Conservation (phyloP, 169 alveolate species). For the Fabrea salina region DNA sequence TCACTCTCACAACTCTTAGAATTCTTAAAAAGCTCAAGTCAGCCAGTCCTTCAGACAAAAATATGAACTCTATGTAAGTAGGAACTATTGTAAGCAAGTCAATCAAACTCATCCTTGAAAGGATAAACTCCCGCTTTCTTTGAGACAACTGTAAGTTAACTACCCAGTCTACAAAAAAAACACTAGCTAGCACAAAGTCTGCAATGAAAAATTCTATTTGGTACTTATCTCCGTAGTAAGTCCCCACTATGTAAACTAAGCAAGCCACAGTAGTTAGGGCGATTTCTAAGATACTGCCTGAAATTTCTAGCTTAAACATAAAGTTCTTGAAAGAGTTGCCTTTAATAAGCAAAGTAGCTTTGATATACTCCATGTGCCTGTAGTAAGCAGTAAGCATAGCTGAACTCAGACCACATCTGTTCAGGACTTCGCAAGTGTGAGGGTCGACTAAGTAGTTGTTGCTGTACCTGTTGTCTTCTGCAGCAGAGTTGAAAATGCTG, state of each 20-base stretch:
- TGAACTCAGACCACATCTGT: background rate
- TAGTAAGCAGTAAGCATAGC: conserved; percentile 3
- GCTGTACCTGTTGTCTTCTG: too few species aligned
- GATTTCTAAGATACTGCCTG: conserved; percentile 15
- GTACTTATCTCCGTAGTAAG: conserved; percentile 5
- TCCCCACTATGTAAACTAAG: conserved; percentile 11
- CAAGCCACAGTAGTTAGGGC: conserved; percentile 9
- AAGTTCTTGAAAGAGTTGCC: background rate
- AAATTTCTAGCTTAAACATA: background rate
- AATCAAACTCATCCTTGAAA: background rate
- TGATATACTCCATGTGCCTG: conserved; percentile 15
- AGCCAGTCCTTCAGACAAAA: background rate
- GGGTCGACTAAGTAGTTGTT: conserved; percentile 34
- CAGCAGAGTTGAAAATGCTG: too few species aligned
- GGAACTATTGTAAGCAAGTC: conserved; percentile 29
- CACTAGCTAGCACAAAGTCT: background rate
- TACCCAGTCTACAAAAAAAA: conserved; percentile 21
- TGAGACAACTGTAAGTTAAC: background rate
- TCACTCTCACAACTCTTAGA: conserved; percentile 1
- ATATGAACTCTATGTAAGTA: background rate
- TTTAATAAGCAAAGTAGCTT: background rate
- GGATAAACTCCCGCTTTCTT: conserved; percentile 6
- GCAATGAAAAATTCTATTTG: background rate
- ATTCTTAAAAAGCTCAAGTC: conserved; percentile 16
- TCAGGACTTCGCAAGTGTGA: conserved; percentile 21